These are phyloP conservation scores for Evernia prunastri DNA, from an alignment of 495 filamentous ascomycete species.

Conservation along the genomic window DNA sequence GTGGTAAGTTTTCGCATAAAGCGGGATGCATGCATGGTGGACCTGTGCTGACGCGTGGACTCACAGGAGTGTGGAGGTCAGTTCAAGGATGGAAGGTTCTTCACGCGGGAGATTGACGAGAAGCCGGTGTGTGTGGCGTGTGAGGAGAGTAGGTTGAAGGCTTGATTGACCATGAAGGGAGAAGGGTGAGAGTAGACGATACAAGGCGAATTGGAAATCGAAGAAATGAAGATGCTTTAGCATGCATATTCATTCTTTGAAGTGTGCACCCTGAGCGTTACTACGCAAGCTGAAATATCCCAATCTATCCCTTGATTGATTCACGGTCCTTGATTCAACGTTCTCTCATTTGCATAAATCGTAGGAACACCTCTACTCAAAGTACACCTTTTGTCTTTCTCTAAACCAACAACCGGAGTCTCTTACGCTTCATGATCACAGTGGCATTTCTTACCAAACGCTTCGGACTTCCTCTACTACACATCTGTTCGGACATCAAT, in stretches of 20 bases:
- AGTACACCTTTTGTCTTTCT: too few relatives aligned
- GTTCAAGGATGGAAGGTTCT: slow-evolving; percentile 60
- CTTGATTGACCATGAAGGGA: slow-evolving; percentile 23
- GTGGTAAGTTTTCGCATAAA: slow-evolving; percentile 35
- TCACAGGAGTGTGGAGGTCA: slow-evolving; percentile 53
- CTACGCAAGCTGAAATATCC: neutral
- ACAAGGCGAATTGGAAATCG: neutral
- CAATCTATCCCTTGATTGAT: too few relatives aligned
- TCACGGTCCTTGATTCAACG: neutral
- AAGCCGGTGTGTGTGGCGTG: slow-evolving; percentile 59
- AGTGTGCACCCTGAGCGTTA: neutral
- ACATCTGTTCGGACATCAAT: too few relatives aligned
- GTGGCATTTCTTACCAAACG: too few relatives aligned
- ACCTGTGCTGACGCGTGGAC: slow-evolving; percentile 6
- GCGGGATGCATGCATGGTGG: slow-evolving; percentile 4
- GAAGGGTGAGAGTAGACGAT: neutral
- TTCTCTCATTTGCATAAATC: too few relatives aligned
- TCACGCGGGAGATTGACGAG: slow-evolving; percentile 51
- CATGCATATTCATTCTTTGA: neutral
- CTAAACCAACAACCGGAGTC: too few relatives aligned
- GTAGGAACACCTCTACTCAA: too few relatives aligned
- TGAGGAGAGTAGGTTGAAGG: slow-evolving; percentile 58
- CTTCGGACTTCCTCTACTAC: too few relatives aligned
- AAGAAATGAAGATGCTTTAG: neutral
- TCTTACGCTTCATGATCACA: too few relatives aligned